phyloP scores from a whole-genome alignment of 257 asterid species.

The Gentiana macrophylla region DNA sequence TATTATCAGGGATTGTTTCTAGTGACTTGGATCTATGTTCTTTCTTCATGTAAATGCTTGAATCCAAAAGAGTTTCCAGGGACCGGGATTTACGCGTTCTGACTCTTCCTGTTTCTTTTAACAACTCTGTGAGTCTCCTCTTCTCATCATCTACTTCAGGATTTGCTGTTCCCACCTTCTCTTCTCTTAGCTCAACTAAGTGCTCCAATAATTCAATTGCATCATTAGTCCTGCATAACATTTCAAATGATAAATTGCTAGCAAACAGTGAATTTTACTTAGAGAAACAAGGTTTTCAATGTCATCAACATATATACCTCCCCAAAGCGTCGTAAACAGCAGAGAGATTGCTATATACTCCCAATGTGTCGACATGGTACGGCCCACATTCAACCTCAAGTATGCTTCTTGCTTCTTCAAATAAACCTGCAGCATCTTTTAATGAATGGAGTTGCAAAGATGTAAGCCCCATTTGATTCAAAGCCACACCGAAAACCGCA shows the following conservation, averaged over 20 bases:
- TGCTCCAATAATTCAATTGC: slow-evolving; percentile 83
- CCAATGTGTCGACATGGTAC: slow-evolving; percentile 32
- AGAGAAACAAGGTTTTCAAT: background rate
- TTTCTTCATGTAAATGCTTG: slow-evolving; percentile 4
- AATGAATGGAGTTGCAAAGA: slow-evolving; percentile 32
- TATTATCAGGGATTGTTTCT: too few species aligned
- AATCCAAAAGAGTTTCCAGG: slow-evolving; percentile 52
- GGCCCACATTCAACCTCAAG: slow-evolving; percentile 36
- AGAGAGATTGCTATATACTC: slow-evolving; percentile 39
- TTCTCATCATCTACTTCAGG: slow-evolving; percentile 84
- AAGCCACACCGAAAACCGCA: slow-evolving; percentile 29
- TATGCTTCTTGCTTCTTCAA: slow-evolving; percentile 37
- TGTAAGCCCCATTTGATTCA: slow-evolving; percentile 40
- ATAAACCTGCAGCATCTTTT: slow-evolving; percentile 35
- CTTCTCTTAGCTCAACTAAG: slow-evolving; percentile 79
- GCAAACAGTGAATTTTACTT: background rate
- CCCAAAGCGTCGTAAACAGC: slow-evolving; percentile 61
- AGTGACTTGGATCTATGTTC: too few species aligned
- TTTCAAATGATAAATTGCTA: background rate
- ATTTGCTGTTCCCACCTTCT: slow-evolving; percentile 79
- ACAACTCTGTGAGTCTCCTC: slow-evolving; percentile 42
- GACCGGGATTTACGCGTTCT: slow-evolving; percentile 58
- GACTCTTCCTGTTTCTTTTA: slow-evolving; percentile 64
- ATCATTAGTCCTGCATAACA: slow-evolving; percentile 45
- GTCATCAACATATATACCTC: slow-evolving; percentile 34